A percentile compares a stretch with the other conserved stretches of the same genome.
Conservation (phyloP, 768 basidiomycete genomes). For the Russula emetica region DNA sequence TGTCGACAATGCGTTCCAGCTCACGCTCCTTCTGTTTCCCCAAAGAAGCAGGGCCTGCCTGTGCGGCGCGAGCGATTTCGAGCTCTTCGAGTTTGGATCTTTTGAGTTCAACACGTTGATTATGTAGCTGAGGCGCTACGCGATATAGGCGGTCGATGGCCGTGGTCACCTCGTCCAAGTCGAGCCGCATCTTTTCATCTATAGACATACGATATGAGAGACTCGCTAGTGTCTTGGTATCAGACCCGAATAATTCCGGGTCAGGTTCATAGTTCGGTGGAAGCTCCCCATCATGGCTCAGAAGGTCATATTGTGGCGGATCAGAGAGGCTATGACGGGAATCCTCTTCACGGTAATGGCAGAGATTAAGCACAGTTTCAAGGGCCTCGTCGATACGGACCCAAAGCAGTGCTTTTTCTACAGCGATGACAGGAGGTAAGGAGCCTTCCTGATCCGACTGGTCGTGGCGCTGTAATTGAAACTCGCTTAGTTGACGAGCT, state of each 20-base stretch:
- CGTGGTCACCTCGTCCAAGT: constrained; percentile 77
- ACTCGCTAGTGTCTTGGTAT: constrained; percentile 21
- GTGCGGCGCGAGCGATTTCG: constrained; percentile 59
- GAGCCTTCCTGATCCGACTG: constrained; percentile 12
- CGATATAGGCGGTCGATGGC: constrained; percentile 88
- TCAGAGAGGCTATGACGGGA: constrained; percentile 7
- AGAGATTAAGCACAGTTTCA: constrained; percentile 27
- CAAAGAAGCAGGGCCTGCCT: constrained; percentile 33
- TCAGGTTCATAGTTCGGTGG: constrained; percentile 35
- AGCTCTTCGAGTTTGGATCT: constrained; percentile 64
- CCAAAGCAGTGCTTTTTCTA: constrained; percentile 28
- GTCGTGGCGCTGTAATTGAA: constrained; percentile 22
- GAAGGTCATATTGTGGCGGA: constrained; percentile 29
- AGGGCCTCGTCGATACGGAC: constrained; percentile 24
- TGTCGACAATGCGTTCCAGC: constrained; percentile 64
- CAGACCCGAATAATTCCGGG: constrained; percentile 5
- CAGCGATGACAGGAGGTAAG: constrained; percentile 25
- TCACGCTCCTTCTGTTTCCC: constrained; percentile 54
- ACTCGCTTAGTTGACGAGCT: constrained; percentile 26
- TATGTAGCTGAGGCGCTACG: constrained; percentile 81
- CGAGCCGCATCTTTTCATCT: constrained; percentile 80
- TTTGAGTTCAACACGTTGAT: constrained; percentile 91
- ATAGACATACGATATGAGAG: constrained; percentile 23
- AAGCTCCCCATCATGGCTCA: constrained; percentile 35
- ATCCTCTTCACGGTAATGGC: constrained; percentile 24